phyloP scores from a whole-genome alignment of 306 rosid species.

The Begonia peltatifolia region DNA sequence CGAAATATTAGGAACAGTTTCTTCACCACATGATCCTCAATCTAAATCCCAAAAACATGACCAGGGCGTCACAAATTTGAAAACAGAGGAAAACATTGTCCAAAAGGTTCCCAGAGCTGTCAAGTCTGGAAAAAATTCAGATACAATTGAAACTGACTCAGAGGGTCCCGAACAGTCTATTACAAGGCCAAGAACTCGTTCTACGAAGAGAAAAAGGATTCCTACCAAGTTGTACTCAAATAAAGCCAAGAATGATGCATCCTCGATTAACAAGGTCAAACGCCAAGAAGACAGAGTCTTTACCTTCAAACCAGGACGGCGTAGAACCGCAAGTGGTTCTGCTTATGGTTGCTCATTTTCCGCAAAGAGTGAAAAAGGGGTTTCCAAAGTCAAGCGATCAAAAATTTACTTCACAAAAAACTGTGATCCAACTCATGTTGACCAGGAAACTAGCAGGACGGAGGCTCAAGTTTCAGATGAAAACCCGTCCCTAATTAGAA shows the following conservation, averaged over 20 bases:
- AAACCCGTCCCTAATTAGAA: background rate
- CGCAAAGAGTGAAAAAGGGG: slow-evolving; percentile 16
- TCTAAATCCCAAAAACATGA: slow-evolving; percentile 28
- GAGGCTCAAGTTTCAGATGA: slow-evolving; percentile 20
- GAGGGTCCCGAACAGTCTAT: slow-evolving; percentile 34
- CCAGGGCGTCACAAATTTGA: slow-evolving; percentile 12
- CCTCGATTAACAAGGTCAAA: slow-evolving; percentile 24
- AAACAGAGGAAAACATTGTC: slow-evolving; percentile 14
- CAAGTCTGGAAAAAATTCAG: slow-evolving; percentile 49
- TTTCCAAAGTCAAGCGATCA: slow-evolving; percentile 17
- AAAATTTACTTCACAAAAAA: slow-evolving; percentile 26
- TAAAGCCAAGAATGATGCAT: slow-evolving; percentile 22
- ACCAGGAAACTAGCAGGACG: slow-evolving; percentile 21
- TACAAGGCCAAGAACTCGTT: slow-evolving; percentile 57
- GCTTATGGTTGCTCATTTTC: slow-evolving; percentile 24
- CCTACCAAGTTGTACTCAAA: slow-evolving; percentile 20
- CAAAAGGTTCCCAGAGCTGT: slow-evolving; percentile 23
- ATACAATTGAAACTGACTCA: slow-evolving; percentile 85
- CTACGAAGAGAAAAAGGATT: slow-evolving; percentile 38
- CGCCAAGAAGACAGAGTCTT: slow-evolving; percentile 25
- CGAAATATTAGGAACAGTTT: slow-evolving; percentile 60
- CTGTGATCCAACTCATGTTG: slow-evolving; percentile 14
- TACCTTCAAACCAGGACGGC: slow-evolving; percentile 26
- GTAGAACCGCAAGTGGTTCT: slow-evolving; percentile 18
- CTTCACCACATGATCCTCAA: slow-evolving; percentile 36